Evolutionary conservation across 495 filamentous ascomycete genomes (phyloP).

Genomic region (Daldinia vernicosa): DNA sequence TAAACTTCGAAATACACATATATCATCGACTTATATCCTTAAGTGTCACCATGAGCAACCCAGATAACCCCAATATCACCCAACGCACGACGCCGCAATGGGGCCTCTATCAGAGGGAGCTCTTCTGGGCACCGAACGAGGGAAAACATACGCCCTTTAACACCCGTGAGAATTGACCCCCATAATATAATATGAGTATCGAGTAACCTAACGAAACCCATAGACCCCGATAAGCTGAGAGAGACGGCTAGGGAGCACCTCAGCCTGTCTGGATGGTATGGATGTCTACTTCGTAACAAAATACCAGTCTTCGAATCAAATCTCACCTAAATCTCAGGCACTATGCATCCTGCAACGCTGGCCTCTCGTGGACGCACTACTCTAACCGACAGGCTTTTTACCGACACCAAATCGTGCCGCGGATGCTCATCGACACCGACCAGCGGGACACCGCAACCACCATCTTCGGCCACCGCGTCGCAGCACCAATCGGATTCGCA

Average conservation of each 20-base stretch:
- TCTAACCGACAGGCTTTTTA: slow-evolving; percentile 75
- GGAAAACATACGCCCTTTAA: slow-evolving; percentile 66
- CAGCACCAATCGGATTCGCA: slow-evolving; percentile 70
- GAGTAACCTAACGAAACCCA: background rate
- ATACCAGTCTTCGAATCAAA: background rate
- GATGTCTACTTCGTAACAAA: background rate
- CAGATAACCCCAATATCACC: slow-evolving; percentile 65
- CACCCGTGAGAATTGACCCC: slow-evolving; percentile 46
- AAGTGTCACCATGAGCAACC: slow-evolving; percentile 58
- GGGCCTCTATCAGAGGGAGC: slow-evolving; percentile 68
- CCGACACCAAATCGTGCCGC: slow-evolving; percentile 71
- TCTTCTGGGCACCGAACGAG: slow-evolving; percentile 67
- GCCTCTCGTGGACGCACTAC: slow-evolving; percentile 70
- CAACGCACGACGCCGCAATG: slow-evolving; percentile 68
- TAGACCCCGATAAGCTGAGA: slow-evolving; percentile 66
- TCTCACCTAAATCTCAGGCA: slow-evolving; percentile 44
- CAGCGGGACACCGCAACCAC: slow-evolving; percentile 63
- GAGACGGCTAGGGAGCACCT: slow-evolving; percentile 66
- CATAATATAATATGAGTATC: background rate
- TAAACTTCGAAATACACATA: background rate
- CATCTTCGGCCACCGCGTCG: slow-evolving; percentile 69
- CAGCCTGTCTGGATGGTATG: slow-evolving; percentile 59
- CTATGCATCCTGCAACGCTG: slow-evolving; percentile 74
- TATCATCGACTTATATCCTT: background rate
- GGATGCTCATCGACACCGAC: slow-evolving; percentile 69